phyloP scores from a whole-genome alignment of 2,329 filamentous ascomycete species.

The Phymatotrichopsis omnivora region DNA sequence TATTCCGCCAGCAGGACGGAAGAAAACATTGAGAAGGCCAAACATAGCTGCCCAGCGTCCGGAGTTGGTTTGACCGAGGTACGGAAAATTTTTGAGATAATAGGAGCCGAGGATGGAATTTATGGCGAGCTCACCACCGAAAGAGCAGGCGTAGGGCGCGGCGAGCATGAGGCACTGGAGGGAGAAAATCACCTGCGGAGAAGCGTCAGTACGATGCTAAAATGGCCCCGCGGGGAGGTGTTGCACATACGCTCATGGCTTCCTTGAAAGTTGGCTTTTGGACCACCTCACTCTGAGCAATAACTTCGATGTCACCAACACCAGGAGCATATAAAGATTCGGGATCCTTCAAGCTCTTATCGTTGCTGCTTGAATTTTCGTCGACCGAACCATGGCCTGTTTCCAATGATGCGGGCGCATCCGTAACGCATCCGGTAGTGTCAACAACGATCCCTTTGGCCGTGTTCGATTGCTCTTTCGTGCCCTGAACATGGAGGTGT shows the following conservation, averaged over 20 bases:
- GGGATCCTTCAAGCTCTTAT: constrained; percentile 35
- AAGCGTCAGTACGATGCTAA: background rate
- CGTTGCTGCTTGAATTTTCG: constrained; percentile 23
- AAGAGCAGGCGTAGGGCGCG: constrained; percentile 52
- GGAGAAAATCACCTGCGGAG: constrained; percentile 41
- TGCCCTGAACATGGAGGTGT: constrained; percentile 39
- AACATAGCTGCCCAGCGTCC: constrained; percentile 51
- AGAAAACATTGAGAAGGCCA: constrained; percentile 43
- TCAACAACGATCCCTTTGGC: constrained; percentile 31
- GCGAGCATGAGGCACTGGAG: constrained; percentile 48
- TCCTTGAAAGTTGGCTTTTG: constrained; percentile 48
- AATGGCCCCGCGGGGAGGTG: background rate
- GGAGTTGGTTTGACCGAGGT: constrained; percentile 46
- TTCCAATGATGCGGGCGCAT: constrained; percentile 36
- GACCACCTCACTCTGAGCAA: constrained; percentile 37
- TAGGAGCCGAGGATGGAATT: constrained; percentile 51
- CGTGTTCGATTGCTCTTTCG: background rate
- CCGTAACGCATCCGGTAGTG: constrained; percentile 43
- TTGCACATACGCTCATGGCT: constrained; percentile 32
- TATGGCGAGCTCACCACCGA: constrained; percentile 53
- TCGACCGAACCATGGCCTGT: constrained; percentile 27
- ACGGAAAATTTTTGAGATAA: constrained; percentile 50
- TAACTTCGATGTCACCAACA: constrained; percentile 39
- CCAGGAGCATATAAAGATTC: constrained; percentile 35
- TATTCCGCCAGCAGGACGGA: constrained; percentile 42